These are phyloP conservation scores for Aspergillus saccharolyticus DNA, from an alignment of 495 filamentous ascomycete species.

Conservation along the genomic window DNA sequence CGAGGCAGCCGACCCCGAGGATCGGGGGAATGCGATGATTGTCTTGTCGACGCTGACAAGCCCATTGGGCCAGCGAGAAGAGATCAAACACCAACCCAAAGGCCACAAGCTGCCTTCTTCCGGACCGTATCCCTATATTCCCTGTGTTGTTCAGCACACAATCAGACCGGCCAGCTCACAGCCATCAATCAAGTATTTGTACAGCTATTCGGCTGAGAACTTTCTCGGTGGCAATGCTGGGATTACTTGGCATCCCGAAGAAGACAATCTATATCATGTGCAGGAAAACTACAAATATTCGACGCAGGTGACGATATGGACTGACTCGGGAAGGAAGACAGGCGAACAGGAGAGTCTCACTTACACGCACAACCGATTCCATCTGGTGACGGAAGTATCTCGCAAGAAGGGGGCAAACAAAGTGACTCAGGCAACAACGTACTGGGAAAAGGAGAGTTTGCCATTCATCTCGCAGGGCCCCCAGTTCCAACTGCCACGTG, in stretches of 20 bases:
- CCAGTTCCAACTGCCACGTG: conserved; percentile 7
- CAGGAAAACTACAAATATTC: conserved; percentile 2
- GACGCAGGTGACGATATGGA: background rate
- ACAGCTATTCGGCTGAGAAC: conserved; percentile 9
- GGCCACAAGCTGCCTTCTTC: background rate
- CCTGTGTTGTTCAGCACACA: conserved; percentile 5
- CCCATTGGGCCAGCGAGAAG: background rate
- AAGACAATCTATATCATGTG: conserved; percentile 6
- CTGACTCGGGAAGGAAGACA: background rate
- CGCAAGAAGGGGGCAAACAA: conserved; percentile 5
- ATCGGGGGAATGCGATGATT: background rate
- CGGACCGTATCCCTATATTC: background rate
- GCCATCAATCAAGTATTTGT: conserved; percentile 1
- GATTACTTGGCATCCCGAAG: background rate
- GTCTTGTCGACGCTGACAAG: no score
- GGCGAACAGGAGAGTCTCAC: no score
- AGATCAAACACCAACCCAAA: background rate
- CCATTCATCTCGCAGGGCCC: conserved; percentile 3
- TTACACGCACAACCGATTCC: conserved; percentile 11
- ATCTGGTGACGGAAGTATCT: conserved; percentile 2
- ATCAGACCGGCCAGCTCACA: background rate
- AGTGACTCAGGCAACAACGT: background rate
- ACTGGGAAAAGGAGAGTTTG: background rate
- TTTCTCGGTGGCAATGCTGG: conserved; percentile 7
- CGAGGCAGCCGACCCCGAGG: background rate